Conservation (phyloP, 2,329 filamentous ascomycete genomes). For the Intubia oerlemansii region DNA sequence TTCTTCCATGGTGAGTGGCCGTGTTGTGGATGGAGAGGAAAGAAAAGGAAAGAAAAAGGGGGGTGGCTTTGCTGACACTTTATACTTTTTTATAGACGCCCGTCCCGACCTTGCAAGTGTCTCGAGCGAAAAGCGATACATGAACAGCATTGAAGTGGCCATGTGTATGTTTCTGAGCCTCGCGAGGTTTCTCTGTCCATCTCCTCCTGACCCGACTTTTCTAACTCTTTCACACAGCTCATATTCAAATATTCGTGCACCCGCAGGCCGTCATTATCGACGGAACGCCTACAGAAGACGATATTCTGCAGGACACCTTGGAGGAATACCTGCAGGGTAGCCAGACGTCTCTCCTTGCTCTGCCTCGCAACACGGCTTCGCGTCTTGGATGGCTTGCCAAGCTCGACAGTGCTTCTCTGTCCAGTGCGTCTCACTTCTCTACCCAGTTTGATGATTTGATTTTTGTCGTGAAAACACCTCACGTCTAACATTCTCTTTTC, state of each 20-base stretch:
- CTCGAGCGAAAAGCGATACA: slow-evolving; percentile 50
- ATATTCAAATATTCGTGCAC: slow-evolving; percentile 53
- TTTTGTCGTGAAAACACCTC: too few species aligned
- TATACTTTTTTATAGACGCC: slow-evolving; percentile 32
- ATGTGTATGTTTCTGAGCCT: slow-evolving; percentile 41
- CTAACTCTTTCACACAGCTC: slow-evolving; percentile 18
- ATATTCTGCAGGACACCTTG: slow-evolving; percentile 41
- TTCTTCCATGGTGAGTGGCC: slow-evolving; percentile 26
- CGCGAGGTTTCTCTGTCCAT: too few species aligned
- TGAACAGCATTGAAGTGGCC: slow-evolving; percentile 38
- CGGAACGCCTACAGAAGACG: slow-evolving; percentile 41
- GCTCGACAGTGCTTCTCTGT: slow-evolving; percentile 51
- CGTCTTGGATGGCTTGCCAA: slow-evolving; percentile 57
- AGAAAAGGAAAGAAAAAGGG: too few species aligned
- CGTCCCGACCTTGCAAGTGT: slow-evolving; percentile 50
- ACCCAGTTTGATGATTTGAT: too few species aligned
- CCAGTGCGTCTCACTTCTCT: slow-evolving; percentile 22
- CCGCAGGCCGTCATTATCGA: slow-evolving; percentile 63
- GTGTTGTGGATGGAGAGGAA: too few species aligned
- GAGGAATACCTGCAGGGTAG: slow-evolving; percentile 29
- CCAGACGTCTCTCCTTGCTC: slow-evolving; percentile 46
- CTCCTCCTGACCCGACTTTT: too few species aligned
- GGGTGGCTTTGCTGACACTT: too few species aligned
- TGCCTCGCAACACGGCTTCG: slow-evolving; percentile 42
- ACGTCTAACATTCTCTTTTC: neutral